These are phyloP conservation scores for Polygonum maritimum DNA, from an alignment of 148 eudicot species.

Conservation along the genomic window DNA sequence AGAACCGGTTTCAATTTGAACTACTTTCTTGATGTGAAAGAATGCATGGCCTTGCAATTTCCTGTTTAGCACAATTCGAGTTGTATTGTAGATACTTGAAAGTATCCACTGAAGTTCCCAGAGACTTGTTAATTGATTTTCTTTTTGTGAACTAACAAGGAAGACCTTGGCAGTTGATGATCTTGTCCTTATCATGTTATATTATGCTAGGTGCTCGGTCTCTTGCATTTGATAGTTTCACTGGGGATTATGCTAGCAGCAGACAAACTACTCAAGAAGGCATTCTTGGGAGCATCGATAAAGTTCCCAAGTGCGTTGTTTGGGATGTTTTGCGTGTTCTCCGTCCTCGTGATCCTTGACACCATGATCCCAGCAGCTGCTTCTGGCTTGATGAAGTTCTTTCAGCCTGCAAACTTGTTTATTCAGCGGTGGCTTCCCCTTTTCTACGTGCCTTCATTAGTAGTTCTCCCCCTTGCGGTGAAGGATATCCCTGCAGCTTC, in stretches of 20 bases:
- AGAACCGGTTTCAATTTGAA: neutral
- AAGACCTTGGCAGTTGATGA: neutral
- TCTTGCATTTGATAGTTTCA: conserved; percentile 66
- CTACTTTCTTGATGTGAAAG: neutral
- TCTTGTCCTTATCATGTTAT: neutral
- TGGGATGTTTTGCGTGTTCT: conserved; percentile 95
- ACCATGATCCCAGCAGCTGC: conserved; percentile 62
- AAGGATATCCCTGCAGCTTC: conserved; percentile 92
- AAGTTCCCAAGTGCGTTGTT: conserved; percentile 92
- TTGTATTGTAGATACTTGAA: neutral
- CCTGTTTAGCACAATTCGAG: too few relatives aligned
- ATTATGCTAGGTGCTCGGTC: conserved; percentile 42
- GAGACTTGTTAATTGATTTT: too few relatives aligned
- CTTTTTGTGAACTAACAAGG: too few relatives aligned
- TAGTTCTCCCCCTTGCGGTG: conserved; percentile 82
- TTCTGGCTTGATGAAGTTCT: conserved; percentile 58
- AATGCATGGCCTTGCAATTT: neutral
- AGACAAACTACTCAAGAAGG: conserved; percentile 65
- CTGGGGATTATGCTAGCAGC: conserved; percentile 77
- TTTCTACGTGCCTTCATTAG: conserved; percentile 94
- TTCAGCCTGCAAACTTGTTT: conserved; percentile 88
- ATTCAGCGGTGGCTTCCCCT: conserved; percentile 97
- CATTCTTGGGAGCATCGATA: conserved; percentile 72
- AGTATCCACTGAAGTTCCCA: neutral
- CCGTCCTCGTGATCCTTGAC: conserved; percentile 61